Evolutionary conservation across 352 stramenopile genomes (phyloP), one percentile per base, ranked within the genome.

Genomic region (Pythium myriotylum): DNA sequence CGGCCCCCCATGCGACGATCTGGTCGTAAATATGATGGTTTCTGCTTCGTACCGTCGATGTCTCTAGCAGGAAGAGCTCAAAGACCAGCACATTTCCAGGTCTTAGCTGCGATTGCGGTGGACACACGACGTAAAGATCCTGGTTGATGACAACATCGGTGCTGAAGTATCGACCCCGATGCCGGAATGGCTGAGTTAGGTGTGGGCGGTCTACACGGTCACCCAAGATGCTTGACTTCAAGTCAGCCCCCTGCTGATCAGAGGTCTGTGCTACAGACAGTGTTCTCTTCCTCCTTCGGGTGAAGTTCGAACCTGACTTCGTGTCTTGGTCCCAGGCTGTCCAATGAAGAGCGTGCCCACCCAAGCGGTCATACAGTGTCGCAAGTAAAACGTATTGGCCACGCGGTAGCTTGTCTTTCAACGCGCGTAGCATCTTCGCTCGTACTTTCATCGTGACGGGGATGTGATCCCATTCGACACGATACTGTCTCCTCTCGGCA

Each of bases 111-210:
- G 64, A 43, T 59, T 89, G 63, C 13, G 84, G 74, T 0, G 89
- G 89, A 65, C 80, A 92, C 33, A 96, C 81, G 42, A 91, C 72
- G 39, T 84, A 91, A 27, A 97, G 27, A 32, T 78, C 89, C 56
- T 97, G 85, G 47, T 95, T 80, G 16, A 97, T 42, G 3, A 50
- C 24, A 3, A 96, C 60, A 23, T 95, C 84, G 4, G 79, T 89
- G 70, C 95, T 81, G 77, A 88, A 96, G 62, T 92, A 95, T 13
- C 86, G 74, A 1, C 91, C 88, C n/a, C 75, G 65, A 64, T 96
- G 89, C 24, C 73, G 56, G 51, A 96, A 86, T 37, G 89, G 84
- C 23, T 65, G 65, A 8, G 90, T 96, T 20, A 92, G 77, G 41
- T 84, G 84, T 17, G 79, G 79, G 20, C 67, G 62, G 19, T 53